phyloP scores from a whole-genome alignment of 208 protist species.

The Naegleria gruberi region DNA sequence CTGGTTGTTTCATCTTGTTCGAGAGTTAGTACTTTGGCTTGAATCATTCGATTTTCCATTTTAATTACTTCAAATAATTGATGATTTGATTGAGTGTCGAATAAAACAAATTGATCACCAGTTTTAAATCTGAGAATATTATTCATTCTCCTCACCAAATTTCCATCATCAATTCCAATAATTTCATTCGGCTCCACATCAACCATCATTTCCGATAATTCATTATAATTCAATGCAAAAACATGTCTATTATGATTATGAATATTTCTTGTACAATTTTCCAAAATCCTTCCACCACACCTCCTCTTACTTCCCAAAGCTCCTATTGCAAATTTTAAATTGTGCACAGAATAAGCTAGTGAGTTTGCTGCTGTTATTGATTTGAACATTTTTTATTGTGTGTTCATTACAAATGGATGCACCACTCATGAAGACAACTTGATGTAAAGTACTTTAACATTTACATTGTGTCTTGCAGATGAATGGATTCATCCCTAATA shows the following conservation, averaged over 20 bases:
- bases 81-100: background rate
- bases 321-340: too few relatives aligned
- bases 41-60: background rate
- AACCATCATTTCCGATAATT: background rate
- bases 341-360: too few relatives aligned
- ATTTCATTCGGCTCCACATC: background rate
- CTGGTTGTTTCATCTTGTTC: background rate
- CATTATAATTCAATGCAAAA: background rate
- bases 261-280: background rate
- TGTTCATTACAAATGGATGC: too few relatives aligned
- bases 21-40: background rate
- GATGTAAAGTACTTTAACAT: background rate
- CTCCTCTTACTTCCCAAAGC: too few relatives aligned
- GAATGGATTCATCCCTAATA: background rate
- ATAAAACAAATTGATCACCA: background rate
- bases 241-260: background rate
- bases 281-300: too few relatives aligned
- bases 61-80: background rate
- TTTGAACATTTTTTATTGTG: too few relatives aligned
- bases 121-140: background rate
- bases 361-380: too few relatives aligned
- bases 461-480: background rate
- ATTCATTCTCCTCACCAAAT: background rate
- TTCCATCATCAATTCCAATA: background rate
- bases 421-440: too few relatives aligned